phyloP scores from a whole-genome alignment of 2,329 filamentous ascomycete genomes.

The Pseudogymnoascus sp. region DNA sequence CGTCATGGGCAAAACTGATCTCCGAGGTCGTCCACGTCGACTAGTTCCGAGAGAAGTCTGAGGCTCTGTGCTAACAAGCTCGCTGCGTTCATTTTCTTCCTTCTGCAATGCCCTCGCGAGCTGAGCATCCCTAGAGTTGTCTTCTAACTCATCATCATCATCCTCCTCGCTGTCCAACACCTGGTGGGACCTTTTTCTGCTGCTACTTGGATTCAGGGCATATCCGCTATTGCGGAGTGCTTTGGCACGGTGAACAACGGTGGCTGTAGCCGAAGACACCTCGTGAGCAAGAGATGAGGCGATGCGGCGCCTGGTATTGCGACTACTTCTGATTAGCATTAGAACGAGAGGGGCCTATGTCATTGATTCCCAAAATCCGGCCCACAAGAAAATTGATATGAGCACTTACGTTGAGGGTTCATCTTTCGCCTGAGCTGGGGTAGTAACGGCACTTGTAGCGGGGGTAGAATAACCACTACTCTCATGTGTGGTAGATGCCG shows the following conservation, averaged over 20 bases:
- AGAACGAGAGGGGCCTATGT: not conserved
- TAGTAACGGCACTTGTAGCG: slow-evolving; percentile 50
- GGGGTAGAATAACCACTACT: slow-evolving; percentile 51
- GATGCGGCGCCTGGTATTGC: not conserved
- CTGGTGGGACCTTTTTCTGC: not conserved
- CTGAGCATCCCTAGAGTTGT: slow-evolving; percentile 40
- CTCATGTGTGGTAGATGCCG: slow-evolving; percentile 32
- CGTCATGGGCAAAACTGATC: slow-evolving; percentile 5
- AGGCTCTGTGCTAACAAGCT: slow-evolving; percentile 10
- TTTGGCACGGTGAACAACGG: slow-evolving; percentile 7
- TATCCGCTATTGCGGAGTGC: slow-evolving; percentile 11
- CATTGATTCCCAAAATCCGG: not conserved
- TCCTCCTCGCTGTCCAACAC: slow-evolving; percentile 31
- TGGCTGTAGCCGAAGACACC: not conserved
- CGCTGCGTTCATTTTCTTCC: slow-evolving; percentile 39
- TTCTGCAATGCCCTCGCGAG: slow-evolving; percentile 52
- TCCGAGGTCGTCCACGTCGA: not conserved
- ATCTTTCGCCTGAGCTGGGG: slow-evolving; percentile 37
- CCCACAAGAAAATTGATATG: not conserved
- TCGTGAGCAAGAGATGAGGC: not conserved
- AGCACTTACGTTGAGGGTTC: slow-evolving; percentile 21
- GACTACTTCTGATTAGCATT: not conserved
- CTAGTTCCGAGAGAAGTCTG: not conserved
- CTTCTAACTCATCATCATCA: slow-evolving; percentile 30
- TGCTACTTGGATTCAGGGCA: slow-evolving; percentile 9